These are phyloP conservation scores for Sonneratia caseolaris DNA, from an alignment of 345 rosid species.

Conservation along the genomic window DNA sequence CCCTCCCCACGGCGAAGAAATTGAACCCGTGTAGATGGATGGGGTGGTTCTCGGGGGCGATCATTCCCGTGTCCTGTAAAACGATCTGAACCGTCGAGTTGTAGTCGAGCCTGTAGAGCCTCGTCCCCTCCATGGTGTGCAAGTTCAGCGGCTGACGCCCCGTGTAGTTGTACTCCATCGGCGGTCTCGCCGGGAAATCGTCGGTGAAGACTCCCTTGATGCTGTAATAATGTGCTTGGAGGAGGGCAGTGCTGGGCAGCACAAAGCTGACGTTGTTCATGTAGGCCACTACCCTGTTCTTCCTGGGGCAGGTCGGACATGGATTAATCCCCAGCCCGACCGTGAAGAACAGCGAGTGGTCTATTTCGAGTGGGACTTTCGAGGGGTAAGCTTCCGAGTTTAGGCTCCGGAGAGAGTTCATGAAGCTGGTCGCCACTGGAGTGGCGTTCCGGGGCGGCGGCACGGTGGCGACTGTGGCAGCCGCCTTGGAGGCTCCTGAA, in stretches of 20 bases:
- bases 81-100: constrained; percentile 69
- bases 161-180: constrained; percentile 39
- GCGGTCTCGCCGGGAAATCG: constrained; percentile 69
- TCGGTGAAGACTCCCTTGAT: constrained; percentile 57
- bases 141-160: constrained; percentile 52
- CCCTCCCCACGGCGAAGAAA: constrained; percentile 72
- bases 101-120: constrained; percentile 45
- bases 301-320: constrained; percentile 49
- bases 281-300: constrained; percentile 54
- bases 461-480: constrained; percentile 28
- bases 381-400: constrained; percentile 58
- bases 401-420: constrained; percentile 46
- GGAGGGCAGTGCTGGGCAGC: constrained; percentile 55
- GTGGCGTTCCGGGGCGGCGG: constrained; percentile 62
- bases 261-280: constrained; percentile 71
- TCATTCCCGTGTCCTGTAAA: constrained; percentile 70
- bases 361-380: constrained; percentile 48
- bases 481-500: constrained; percentile 31
- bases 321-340: constrained; percentile 63
- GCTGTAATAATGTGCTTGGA: constrained; percentile 73
- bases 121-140: constrained; percentile 59
- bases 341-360: constrained; percentile 58
- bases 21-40: constrained; percentile 88
- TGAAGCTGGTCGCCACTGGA: constrained; percentile 36
- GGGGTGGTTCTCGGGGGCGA: constrained; percentile 77